These are phyloP conservation scores for Ophiognomonia clavigignenti-juglandacearum DNA, from an alignment of 2,329 filamentous ascomycete species.

Conservation along the genomic window DNA sequence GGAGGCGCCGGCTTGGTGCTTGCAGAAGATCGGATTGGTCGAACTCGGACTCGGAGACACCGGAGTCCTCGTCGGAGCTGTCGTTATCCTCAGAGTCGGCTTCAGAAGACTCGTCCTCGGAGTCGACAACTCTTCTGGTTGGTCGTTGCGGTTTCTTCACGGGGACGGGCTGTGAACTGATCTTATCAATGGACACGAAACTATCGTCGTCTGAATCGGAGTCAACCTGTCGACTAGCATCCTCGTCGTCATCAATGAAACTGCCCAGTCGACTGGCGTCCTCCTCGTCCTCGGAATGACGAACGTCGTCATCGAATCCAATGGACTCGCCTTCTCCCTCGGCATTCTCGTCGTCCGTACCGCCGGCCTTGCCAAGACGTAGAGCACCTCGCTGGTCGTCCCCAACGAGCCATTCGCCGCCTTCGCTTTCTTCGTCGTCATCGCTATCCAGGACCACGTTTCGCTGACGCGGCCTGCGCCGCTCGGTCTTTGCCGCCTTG, in stretches of 20 bases:
- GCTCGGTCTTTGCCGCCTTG: conserved; percentile 26
- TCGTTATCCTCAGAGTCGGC: conserved; percentile 16
- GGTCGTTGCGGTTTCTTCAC: conserved; percentile 26
- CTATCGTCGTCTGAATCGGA: conserved; percentile 29
- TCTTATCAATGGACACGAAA: conserved; percentile 32
- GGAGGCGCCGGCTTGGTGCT: not conserved
- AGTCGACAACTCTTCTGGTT: conserved; percentile 21
- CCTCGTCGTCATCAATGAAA: conserved; percentile 51
- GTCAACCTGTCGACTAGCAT: conserved; percentile 20
- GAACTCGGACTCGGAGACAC: conserved; percentile 36
- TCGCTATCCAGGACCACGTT: conserved; percentile 63
- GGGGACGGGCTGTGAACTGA: conserved; percentile 26
- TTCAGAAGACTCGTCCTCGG: conserved; percentile 30
- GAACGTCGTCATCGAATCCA: conserved; percentile 61
- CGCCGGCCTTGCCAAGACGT: conserved; percentile 72
- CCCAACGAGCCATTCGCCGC: conserved; percentile 76
- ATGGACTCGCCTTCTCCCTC: conserved; percentile 83
- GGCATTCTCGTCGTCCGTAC: conserved; percentile 79
- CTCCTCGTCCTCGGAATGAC: conserved; percentile 52
- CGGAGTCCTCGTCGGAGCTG: conserved; percentile 25
- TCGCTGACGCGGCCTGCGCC: conserved; percentile 41
- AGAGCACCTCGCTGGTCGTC: conserved; percentile 57
- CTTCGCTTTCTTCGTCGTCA: conserved; percentile 62
- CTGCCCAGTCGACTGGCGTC: conserved; percentile 49
- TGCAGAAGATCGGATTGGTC: conserved; percentile 18